phyloP scores from a whole-genome alignment of 1,139 yeast genomes.

The Candida sp. region DNA sequence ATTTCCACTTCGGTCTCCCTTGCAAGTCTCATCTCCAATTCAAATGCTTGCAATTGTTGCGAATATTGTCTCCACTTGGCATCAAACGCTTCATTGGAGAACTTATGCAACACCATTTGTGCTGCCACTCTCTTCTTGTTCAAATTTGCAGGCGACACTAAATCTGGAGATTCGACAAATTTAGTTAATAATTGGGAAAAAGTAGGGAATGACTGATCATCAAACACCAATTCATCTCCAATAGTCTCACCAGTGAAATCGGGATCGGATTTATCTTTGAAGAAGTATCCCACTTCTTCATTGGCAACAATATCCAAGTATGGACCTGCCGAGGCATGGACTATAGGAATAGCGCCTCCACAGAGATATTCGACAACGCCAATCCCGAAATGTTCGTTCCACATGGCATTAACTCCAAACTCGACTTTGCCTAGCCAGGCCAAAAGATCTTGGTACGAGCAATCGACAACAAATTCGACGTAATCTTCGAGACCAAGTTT shows the following conservation, averaged over 20 bases:
- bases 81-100: constrained; percentile 66
- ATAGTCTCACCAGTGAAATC: constrained; percentile 52
- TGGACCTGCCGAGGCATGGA: constrained; percentile 94
- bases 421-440: constrained; percentile 54
- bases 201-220: constrained; percentile 28
- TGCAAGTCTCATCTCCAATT: constrained; percentile 32
- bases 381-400: constrained; percentile 99
- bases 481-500: constrained; percentile 44
- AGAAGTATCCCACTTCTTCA: constrained; percentile 66
- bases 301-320: constrained; percentile 68
- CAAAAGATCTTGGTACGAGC: constrained; percentile 64
- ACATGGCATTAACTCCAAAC: constrained; percentile 93
- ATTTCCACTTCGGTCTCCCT: constrained; percentile 35
- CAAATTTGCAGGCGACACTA: constrained; percentile 34
- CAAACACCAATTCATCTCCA: constrained; percentile 15
- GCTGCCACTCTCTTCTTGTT: constrained; percentile 51
- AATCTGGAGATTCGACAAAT: constrained; percentile 34
- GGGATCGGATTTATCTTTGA: constrained; percentile 49
- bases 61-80: constrained; percentile 54
- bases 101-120: constrained; percentile 49
- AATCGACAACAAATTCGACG: constrained; percentile 72
- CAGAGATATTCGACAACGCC: constrained; percentile 94
- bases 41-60: constrained; percentile 33
- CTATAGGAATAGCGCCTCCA: constrained; percentile 83
- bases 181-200: constrained; percentile 28